Evolutionary conservation across 345 rosid species (phyloP).

Genomic region (Arabidopsis thaliana): TAIR10.1 NC_003070.9:10290501-10291000

Average conservation of each 20-base stretch:
- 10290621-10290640: constrained; percentile 73
- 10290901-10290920: constrained; percentile 91
- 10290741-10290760: constrained; percentile 90
- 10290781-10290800: constrained; percentile 52
- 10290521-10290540: background rate
- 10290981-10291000: background rate
- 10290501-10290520: background rate
- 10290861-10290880: constrained; percentile 78
- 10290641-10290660: constrained; percentile 89
- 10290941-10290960: constrained; percentile 18
- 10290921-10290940: constrained; percentile 92
- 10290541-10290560: background rate
- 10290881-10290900: constrained; percentile 71
- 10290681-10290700: constrained; percentile 82
- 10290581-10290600: constrained; percentile 42
- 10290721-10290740: constrained; percentile 89
- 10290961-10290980: constrained; percentile 5
- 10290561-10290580: background rate
- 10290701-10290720: constrained; percentile 79
- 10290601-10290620: constrained; percentile 50
- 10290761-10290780: constrained; percentile 92
- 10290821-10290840: background rate
- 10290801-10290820: background rate
- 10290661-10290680: constrained; percentile 93
- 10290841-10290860: background rate